phyloP scores from a whole-genome alignment of 169 alveolate species.

The Amoebophrya sp. region DNA sequence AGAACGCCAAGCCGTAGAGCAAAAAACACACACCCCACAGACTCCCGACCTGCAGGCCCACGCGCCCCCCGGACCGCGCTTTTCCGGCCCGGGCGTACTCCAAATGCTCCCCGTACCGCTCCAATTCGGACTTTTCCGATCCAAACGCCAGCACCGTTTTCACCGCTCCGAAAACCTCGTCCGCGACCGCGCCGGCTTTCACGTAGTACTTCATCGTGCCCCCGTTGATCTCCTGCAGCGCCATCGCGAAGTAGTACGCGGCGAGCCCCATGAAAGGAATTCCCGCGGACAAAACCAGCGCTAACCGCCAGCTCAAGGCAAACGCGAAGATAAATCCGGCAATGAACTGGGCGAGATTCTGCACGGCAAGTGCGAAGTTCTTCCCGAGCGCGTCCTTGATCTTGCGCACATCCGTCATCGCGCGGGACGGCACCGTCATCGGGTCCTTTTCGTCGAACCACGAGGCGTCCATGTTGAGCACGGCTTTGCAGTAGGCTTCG shows the following conservation, averaged over 20 bases:
- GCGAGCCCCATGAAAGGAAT: neutral
- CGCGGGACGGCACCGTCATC: neutral
- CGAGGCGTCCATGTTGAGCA: neutral
- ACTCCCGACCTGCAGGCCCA: neutral
- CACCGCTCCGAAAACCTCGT: neutral
- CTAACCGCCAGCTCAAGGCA: neutral
- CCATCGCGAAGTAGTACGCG: neutral
- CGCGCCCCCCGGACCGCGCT: neutral
- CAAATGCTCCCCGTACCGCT: neutral
- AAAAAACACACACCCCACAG: neutral
- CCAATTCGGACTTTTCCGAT: neutral
- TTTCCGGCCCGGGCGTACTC: neutral
- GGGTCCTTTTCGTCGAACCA: neutral
- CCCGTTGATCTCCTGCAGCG: neutral
- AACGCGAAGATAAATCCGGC: neutral
- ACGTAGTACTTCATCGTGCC: neutral
- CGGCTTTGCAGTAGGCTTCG: neutral
- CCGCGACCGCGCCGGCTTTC: neutral
- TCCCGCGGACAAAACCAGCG: neutral
- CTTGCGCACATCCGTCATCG: neutral
- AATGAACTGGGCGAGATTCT: neutral
- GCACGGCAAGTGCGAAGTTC: neutral
- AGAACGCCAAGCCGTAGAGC: neutral
- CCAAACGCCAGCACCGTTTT: neutral
- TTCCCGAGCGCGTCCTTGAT: neutral